Conservation (phyloP, 352 stramenopile genomes). For the Pythium sp. region DNA sequence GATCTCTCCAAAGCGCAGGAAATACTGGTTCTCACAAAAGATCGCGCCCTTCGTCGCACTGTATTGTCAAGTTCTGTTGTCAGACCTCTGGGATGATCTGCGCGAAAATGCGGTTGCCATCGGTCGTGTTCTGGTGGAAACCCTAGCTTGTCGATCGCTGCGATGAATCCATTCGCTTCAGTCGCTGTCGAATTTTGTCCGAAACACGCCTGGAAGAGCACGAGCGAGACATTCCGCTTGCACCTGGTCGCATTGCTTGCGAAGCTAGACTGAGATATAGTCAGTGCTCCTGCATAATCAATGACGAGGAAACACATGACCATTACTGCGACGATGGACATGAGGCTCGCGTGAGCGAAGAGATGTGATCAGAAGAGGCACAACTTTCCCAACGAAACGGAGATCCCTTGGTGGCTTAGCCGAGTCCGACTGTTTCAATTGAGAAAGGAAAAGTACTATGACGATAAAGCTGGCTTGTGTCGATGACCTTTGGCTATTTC, state of each 20-base stretch:
- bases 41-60: slow-evolving; percentile 28
- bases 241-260: slow-evolving; percentile 49
- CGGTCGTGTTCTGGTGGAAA: slow-evolving; percentile 37
- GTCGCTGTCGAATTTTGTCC: slow-evolving; percentile 9
- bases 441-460: not conserved
- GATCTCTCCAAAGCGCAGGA: slow-evolving; percentile 52
- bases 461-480: not conserved
- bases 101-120: slow-evolving; percentile 25
- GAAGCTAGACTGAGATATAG: slow-evolving; percentile 39
- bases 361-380: too few relatives aligned
- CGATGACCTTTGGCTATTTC: not conserved
- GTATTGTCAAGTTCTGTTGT: slow-evolving; percentile 33
- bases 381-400: too few relatives aligned
- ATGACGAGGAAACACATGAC: slow-evolving; percentile 45
- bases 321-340: slow-evolving; percentile 14
- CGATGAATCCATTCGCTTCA: slow-evolving; percentile 26
- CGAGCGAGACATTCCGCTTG: slow-evolving; percentile 43
- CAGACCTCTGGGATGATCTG: slow-evolving; percentile 36
- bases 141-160: slow-evolving; percentile 45
- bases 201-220: slow-evolving; percentile 31
- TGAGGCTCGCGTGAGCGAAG: too few relatives aligned
- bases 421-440: not conserved
- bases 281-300: slow-evolving; percentile 34
- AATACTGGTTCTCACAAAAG: slow-evolving; percentile 45
- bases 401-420: too few relatives aligned